phyloP scores from a whole-genome alignment of 2,329 filamentous ascomycete species.

The Ophiostoma populinum region DNA sequence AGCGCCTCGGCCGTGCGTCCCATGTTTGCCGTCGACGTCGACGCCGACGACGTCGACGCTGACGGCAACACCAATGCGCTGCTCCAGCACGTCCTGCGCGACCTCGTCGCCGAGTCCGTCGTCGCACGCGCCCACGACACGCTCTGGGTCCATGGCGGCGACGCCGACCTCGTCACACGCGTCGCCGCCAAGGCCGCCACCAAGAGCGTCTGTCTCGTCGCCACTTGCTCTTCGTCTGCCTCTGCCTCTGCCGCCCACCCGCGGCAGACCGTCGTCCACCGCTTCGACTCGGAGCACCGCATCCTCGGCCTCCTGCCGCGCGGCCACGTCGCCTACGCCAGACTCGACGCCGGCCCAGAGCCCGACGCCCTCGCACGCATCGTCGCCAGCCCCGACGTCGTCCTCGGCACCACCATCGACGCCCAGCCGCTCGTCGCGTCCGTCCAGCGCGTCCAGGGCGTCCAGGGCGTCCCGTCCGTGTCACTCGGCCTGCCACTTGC shows the following conservation, averaged over 20 bases:
- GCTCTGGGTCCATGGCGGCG: slow-evolving; percentile 6
- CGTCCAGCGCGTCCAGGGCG: neutral
- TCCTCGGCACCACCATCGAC: neutral
- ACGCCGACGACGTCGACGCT: neutral
- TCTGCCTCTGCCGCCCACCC: neutral
- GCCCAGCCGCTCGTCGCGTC: neutral
- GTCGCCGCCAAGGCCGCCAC: neutral
- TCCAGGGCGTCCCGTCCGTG: slow-evolving; percentile 1
- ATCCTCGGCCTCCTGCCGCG: slow-evolving; percentile 5
- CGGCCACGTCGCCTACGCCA: slow-evolving; percentile 3
- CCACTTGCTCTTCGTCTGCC: neutral
- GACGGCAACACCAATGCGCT: neutral
- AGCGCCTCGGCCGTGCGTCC: slow-evolving; percentile 4
- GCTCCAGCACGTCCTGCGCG: slow-evolving; percentile 2
- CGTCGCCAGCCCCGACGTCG: neutral
- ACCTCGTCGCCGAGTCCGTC: slow-evolving; percentile 5
- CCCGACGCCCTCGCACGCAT: slow-evolving; percentile 4
- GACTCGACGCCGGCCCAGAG: slow-evolving; percentile 1
- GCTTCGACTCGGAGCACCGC: slow-evolving; percentile 5
- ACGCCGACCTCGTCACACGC: slow-evolving; percentile 1
- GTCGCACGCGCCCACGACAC: slow-evolving; percentile 1
- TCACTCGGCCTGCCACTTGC: slow-evolving; percentile 1
- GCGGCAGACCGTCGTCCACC: slow-evolving; percentile 3
- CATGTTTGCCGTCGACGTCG: slow-evolving; percentile 1
- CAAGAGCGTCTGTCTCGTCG: slow-evolving; percentile 2